phyloP scores from a whole-genome alignment of 768 basidiomycete species.

The Clitopilus passeckerianus region DNA sequence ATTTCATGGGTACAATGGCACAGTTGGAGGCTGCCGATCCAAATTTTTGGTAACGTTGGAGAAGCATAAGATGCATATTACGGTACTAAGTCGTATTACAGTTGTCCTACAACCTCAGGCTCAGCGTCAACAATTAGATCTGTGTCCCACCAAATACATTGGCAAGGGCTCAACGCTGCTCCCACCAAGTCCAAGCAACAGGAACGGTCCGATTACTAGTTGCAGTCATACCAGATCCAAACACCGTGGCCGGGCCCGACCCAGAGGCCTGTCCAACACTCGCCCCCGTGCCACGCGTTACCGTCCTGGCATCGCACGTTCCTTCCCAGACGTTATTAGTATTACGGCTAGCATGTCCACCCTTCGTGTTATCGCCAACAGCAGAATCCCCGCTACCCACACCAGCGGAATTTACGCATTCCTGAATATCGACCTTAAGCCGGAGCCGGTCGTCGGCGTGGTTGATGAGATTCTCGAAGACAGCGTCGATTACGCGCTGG shows the following conservation, averaged over 20 bases:
- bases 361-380: not conserved
- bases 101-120: too few species aligned
- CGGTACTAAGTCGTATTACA: too few species aligned
- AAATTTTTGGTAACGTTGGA: too few species aligned
- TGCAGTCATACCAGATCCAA: not conserved
- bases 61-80: too few species aligned
- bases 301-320: too few species aligned
- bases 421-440: not conserved
- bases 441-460: not conserved
- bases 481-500: not conserved
- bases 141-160: too few species aligned
- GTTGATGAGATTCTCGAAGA: not conserved
- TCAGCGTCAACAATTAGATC: too few species aligned
- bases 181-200: not conserved
- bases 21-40: too few species aligned
- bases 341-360: too few species aligned
- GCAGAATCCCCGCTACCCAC: not conserved
- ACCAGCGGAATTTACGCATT: not conserved
- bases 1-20: too few species aligned
- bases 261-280: not conserved
- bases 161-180: not conserved
- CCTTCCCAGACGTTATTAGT: too few species aligned
- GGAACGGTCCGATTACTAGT: not conserved
- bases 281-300: not conserved
- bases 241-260: not conserved